Evolutionary conservation across 345 rosid genomes (phyloP).

Genomic region (Linum trigynum): DNA sequence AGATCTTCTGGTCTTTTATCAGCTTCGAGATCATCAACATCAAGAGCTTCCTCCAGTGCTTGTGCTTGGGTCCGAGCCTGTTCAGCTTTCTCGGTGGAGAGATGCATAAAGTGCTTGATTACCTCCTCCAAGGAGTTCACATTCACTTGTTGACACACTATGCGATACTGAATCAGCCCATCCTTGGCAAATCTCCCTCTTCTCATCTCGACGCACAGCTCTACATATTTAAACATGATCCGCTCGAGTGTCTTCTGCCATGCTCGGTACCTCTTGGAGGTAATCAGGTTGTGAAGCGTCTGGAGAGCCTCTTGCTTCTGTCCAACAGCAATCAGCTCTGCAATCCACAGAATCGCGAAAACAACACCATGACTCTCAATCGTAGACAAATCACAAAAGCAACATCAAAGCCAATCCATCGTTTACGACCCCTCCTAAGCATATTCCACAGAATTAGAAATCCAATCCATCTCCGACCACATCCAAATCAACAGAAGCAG

Average conservation of each 20-base stretch:
- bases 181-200: conserved; percentile 93
- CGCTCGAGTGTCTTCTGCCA: conserved; percentile 91
- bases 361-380: not conserved
- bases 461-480: not conserved
- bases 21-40: conserved; percentile 98
- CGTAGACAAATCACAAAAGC: not conserved
- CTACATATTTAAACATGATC: conserved; percentile 93
- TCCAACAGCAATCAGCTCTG: conserved; percentile 93
- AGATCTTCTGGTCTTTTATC: conserved; percentile 94
- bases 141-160: conserved; percentile 93
- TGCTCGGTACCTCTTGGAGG: conserved; percentile 85
- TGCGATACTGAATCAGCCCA: conserved; percentile 89
- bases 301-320: conserved; percentile 96
- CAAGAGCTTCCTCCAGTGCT: conserved; percentile 96
- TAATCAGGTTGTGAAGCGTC: conserved; percentile 79
- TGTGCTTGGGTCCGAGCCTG: conserved; percentile 89
- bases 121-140: conserved; percentile 96
- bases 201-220: conserved; percentile 91
- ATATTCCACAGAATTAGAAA: too few species aligned
- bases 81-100: conserved; percentile 94
- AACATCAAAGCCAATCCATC: not conserved
- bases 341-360: conserved; percentile 8
- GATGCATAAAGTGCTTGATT: conserved; percentile 89
- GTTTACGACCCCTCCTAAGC: not conserved
- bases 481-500: not conserved